Evolutionary conservation across 2,329 filamentous ascomycete genomes (phyloP).

Genomic region (Neospermospora avenae): DNA sequence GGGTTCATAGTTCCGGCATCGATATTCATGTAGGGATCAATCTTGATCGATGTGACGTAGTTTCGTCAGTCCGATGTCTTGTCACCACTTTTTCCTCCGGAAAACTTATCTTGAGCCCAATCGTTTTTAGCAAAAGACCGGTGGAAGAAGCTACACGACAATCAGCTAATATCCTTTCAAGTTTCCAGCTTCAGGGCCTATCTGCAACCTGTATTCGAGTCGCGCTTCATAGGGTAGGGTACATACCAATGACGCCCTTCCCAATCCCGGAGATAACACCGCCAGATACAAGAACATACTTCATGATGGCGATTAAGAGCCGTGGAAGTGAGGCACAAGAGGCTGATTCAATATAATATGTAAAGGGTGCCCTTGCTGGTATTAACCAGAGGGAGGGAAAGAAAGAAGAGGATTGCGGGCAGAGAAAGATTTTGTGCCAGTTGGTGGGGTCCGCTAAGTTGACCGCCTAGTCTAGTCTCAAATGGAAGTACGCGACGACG

Average conservation of each 20-base stretch:
- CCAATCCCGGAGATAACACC: conserved; percentile 60
- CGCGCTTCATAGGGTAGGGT: neutral
- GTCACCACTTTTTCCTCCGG: neutral
- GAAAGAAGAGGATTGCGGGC: conserved; percentile 11
- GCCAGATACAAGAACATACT: conserved; percentile 78
- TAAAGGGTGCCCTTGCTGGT: conserved; percentile 27
- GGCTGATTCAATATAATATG: neutral
- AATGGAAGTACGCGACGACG: neutral
- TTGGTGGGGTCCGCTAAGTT: conserved; percentile 4
- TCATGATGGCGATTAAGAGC: conserved; percentile 50
- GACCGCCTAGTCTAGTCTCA: neutral
- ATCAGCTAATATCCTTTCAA: conserved; percentile 1
- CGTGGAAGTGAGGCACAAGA: neutral
- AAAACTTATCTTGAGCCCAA: conserved; percentile 69
- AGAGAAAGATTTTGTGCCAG: neutral
- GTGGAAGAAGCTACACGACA: conserved; percentile 59
- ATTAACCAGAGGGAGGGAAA: conserved; percentile 30
- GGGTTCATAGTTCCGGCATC: conserved; percentile 68
- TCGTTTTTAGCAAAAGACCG: conserved; percentile 74
- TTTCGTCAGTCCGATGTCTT: conserved; percentile 32
- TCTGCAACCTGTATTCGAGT: neutral
- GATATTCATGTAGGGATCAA: conserved; percentile 72
- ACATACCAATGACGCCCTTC: conserved; percentile 65
- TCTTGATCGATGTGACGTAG: conserved; percentile 64
- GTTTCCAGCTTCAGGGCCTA: neutral